Percentiles rank a stretch among this genome's conserved stretches.
Evolutionary conservation across 2,329 filamentous ascomycete species (phyloP).

Genomic region (Cladosporium halotolerans): DNA sequence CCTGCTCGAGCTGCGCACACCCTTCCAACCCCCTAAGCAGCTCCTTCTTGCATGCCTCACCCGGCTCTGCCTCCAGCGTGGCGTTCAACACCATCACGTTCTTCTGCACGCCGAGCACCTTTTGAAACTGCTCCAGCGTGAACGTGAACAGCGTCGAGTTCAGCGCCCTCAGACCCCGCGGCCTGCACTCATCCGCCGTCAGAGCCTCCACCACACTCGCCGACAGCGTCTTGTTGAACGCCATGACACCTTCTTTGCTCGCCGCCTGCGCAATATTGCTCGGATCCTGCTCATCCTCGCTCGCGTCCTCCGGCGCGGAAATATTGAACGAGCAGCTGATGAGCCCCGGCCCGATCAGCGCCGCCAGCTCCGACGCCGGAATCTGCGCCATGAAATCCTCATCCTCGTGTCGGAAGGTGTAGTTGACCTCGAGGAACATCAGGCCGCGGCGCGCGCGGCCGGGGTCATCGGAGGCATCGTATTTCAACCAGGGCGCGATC

Average conservation of each 20-base stretch:
- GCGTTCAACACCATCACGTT: constrained; percentile 35
- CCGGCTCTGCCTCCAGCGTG: constrained; percentile 33
- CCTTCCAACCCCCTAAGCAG: constrained; percentile 27
- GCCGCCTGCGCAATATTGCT: constrained; percentile 21
- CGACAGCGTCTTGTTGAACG: constrained; percentile 30
- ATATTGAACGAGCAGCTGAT: constrained; percentile 36
- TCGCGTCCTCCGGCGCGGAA: constrained; percentile 26
- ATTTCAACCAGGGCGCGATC: constrained; percentile 26
- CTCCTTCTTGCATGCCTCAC: constrained; percentile 30
- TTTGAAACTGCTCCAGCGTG: constrained; percentile 28
- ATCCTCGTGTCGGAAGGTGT: constrained; percentile 42
- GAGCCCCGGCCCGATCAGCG: constrained; percentile 32
- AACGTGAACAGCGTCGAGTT: constrained; percentile 40
- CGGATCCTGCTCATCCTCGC: constrained; percentile 27
- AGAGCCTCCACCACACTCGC: constrained; percentile 28
- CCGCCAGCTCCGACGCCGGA: constrained; percentile 32
- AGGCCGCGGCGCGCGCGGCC: constrained; percentile 28
- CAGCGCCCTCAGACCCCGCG: constrained; percentile 30
- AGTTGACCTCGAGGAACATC: constrained; percentile 42
- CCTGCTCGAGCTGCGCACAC: constrained; percentile 32
- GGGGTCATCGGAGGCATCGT: constrained; percentile 24
- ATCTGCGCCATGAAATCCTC: constrained; percentile 38
- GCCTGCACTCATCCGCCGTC: constrained; percentile 29
- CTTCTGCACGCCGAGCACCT: constrained; percentile 32
- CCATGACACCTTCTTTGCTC: constrained; percentile 30